Evolutionary conservation across 2,329 filamentous ascomycete genomes (phyloP).

Genomic region (Fusarium zealandicum): DNA sequence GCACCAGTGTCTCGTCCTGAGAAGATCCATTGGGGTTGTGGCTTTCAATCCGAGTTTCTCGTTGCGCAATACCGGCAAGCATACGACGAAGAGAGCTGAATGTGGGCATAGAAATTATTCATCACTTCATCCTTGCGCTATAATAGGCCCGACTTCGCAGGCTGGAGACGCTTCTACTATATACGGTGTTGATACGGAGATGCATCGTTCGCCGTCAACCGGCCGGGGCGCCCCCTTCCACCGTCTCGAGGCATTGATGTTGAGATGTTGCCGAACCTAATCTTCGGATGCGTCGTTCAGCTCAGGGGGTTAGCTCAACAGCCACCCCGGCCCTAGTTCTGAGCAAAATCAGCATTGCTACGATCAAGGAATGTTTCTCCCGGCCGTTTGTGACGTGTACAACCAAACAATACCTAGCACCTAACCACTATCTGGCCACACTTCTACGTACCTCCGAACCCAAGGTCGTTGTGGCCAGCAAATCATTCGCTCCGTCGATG

Average conservation of each 20-base stretch:
- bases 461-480: constrained; percentile 16
- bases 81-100: constrained; percentile 1
- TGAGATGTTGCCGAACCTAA: constrained; percentile 24
- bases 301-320: constrained; percentile 7
- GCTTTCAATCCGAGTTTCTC: too few species aligned
- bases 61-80: too few species aligned
- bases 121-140: too few species aligned
- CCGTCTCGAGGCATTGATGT: constrained; percentile 12
- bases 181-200: constrained; percentile 8
- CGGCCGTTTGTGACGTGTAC: constrained; percentile 18
- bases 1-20: neutral
- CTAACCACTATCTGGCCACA: too few species aligned
- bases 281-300: constrained; percentile 20
- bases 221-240: constrained; percentile 10
- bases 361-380: constrained; percentile 9
- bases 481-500: constrained; percentile 19
- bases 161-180: constrained; percentile 6
- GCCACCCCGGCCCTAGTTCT: constrained; percentile 3
- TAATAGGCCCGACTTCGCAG: neutral
- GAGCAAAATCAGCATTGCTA: constrained; percentile 7
- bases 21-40: too few species aligned
- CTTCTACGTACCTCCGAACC: constrained; percentile 17
- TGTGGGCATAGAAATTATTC: too few species aligned
- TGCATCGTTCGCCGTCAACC: constrained; percentile 15
- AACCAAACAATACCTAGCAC: too few species aligned